phyloP scores from a whole-genome alignment of 306 rosid species.

The Ziziphus jujuba region DNA sequence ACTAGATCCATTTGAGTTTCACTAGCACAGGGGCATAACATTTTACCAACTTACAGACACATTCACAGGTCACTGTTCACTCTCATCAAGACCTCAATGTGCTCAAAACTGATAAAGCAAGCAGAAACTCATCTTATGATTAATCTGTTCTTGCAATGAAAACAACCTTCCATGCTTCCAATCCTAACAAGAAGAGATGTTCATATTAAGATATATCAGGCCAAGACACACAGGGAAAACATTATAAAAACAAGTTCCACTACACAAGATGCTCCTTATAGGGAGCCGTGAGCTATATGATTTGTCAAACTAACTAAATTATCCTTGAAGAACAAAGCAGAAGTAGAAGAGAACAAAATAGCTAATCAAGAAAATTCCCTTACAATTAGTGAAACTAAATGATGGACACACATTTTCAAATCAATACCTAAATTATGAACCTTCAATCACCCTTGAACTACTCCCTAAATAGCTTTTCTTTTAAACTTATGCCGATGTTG shows the following conservation, averaged over 20 bases:
- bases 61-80: background rate
- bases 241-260: background rate
- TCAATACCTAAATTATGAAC: no score
- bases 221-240: background rate
- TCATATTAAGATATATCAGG: background rate
- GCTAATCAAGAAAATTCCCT: no score
- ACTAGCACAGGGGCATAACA: conserved; percentile 7
- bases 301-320: background rate
- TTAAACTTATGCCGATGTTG: no score
- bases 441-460: no score
- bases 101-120: conserved; percentile 11
- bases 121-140: conserved; percentile 66
- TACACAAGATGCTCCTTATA: conserved; percentile 3
- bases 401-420: no score
- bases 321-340: background rate
- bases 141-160: conserved; percentile 81
- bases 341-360: conserved; percentile 9
- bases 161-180: conserved; percentile 79
- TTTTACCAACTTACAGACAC: conserved; percentile 14
- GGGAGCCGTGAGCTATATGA: background rate
- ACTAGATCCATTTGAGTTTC: conserved; percentile 8
- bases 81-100: conserved; percentile 1
- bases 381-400: no score
- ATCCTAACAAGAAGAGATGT: conserved; percentile 46
- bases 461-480: background rate